Evolutionary conservation across 2,329 filamentous ascomycete genomes (phyloP), one percentile per base, ranked within the genome.

Genomic region (Colletotrichum gigasporum): DNA sequence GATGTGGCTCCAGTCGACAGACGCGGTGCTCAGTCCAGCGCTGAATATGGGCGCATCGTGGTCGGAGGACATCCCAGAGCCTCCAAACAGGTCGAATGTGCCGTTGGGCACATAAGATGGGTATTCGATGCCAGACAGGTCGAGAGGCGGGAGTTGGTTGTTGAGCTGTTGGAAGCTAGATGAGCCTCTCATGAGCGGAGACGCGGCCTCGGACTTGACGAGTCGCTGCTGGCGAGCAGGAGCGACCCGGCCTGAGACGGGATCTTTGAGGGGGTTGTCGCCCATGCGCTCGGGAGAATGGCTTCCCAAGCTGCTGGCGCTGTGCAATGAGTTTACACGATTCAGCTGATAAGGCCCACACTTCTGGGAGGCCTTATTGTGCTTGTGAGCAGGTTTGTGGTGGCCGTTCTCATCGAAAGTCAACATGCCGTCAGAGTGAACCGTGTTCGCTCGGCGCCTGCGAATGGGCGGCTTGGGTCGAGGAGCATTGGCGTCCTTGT

Each of bases 321-420:
- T 81, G 75, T 86, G 83, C 67, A 86, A 79, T 18, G 86, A 85
- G 75, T 87, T 85, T 67, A 85, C 84, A 61, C 87, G 83, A 71
- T 79, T 85, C 41, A 89, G 81, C 63, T 85, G 83, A 69, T 90
- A 90, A 18, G 88, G 87, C 30, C 85, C 85, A 69, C 82, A 85
- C 74, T 89, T 89, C 68, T 89, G 87, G 28, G 86, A 83, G 30
- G 83, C 82, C 68, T 86, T 86, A 70, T 84, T 82, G 74, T 86
- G 85, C 77, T 88, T 89, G 72, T 87, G 82, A 11, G 83, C 79
- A 14, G 87, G 85, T 71, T 87, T 90, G 78, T 88, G 87, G 70
- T 90, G 86, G 52, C 87, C 87, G 70, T 89, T 85, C 68, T 88
- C 83, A 71, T 90, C 88, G 68, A 89, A 87, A 48, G 83, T 83